Evolutionary conservation across 352 stramenopile genomes (phyloP), one percentile per base, ranked within the genome.

Genomic region (Peronospora tabacina): DNA sequence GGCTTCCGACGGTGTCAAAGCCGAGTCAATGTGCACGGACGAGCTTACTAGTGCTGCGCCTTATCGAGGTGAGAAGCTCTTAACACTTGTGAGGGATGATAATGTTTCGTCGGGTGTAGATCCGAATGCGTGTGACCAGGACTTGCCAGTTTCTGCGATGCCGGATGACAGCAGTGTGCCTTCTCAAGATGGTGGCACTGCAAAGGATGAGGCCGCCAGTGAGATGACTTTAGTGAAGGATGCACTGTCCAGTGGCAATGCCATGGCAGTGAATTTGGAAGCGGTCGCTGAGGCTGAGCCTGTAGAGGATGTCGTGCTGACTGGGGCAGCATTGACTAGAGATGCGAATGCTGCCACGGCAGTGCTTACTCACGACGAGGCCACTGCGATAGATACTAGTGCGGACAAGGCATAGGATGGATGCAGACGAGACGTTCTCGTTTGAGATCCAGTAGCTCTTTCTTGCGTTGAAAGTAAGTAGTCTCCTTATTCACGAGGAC

Each of bases 91-190:
- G 44, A 12, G 10, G 32, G 32, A 53, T 53, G 38, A 40, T 32
- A 44, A 41, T 51, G 33, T 46, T 29, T 37, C 54, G 35, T 29
- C 54, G 55, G 41, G 47, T 61, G 54, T 63, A 60, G 45, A 68
- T 33, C 34, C 44, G 32, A 44, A 9, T 60, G 44, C 44, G 30
- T 53, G 53, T 67, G 49, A 44, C 41, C 36, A 50, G 52, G 58
- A 56, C 61, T 42, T 30, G 32, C 30, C 37, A 20, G 34, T 33
- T 41, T 9, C 17, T 26, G 40, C 56, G 43, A 30, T 42, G 33
- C 53, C n/a, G 20, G 36, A 48, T 33, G 46, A 24, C 8, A 16
- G 34, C 8, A 16, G 34, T 44, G 24, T 32, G 26, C 30, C 40
- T 47, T 50, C 34, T 30, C 44, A 19, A 16, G 36, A 26, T 44